Base-by-base conservation (phyloP, 1,284 basidiomycete species). In the Cystobasidium slooffiae region DNA sequence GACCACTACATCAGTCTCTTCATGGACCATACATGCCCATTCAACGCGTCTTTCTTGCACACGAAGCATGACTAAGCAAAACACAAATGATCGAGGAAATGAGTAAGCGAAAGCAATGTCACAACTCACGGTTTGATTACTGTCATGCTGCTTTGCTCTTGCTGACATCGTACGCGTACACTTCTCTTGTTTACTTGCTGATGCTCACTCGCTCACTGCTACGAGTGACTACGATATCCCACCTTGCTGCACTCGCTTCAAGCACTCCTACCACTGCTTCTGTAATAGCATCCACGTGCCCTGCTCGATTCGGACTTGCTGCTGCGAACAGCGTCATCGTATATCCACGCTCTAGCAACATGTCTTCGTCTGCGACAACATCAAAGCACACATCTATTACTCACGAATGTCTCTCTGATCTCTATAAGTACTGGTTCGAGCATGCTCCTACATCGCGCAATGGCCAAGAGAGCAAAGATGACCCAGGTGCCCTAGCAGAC, bases 381-480 rank as follows among this genome's bases (percentile, higher is more conserved):
- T 73, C 70, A 24, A 64, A 49, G 22, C 62, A 49, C 18, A 58
- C 49, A 8, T 39, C 64, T 6, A 53, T 66, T 1, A 66, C 64
- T 7, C 64, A 43, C 18, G 64, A 51, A 51, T 66, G 64, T 37
- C 39, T 66, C 31, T 37, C 64, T 22, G 39, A 65, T 18, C 47
- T 73, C 12, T 61, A 59, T 24, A 55, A 59, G 10, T 73, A 65
- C 24, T 73, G 70, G 70, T 58, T 73, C 41, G 63, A 59, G n/a
- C 52, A 68, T 31, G 55, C 53, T 47, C 67, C 55, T 1, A 44
- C 51, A 18, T 14, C 37, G 5, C 9, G 55, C 2, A 20, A 49
- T 18, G 56, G 58, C 1, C 46, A 47, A 18, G 24, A 31, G 31
- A 31, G 31, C 5, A 31, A 61, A 52, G 66, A 58, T 46, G 24